Base-by-base conservation (phyloP, 2,329 filamentous ascomycete species). In the Stagonosporopsis rhizophila region DNA sequence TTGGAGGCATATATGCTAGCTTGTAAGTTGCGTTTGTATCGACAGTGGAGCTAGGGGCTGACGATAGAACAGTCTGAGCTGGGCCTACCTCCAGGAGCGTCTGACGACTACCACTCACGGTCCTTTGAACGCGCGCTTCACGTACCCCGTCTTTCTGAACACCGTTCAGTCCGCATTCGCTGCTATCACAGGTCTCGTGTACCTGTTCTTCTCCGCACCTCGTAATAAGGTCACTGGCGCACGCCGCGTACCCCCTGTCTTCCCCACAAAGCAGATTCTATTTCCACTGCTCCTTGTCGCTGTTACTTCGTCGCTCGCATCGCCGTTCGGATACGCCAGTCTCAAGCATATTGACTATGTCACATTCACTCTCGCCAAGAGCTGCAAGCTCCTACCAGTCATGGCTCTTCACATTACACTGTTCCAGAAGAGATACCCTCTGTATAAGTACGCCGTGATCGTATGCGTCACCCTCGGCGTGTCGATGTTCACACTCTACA, bases 361-460 rank as follows among this genome's bases (percentile, higher is more conserved):
- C 71, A 97, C 95, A 27, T 98, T 96, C 79, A 91, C 97, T 66
- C 89, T 99, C 38, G 94, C 95, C 67, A 98, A 99, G 80, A 93
- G 89, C 68, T 99, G 95, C 88, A 99, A 99, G 81, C 85, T 99
- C 19, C 87, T 99, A n/a, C 95, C 95, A 2, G 95, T 99, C 71
- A 98, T 99, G 95, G 88, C 95, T 70, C 84, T 99, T 37, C 94
- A 99, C 80, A 86, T 98, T 71, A 94, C 92, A 40, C 79, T 99
- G 42, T 99, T 97, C 82, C 88, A 89, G 58, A 90, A 89, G 71
- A 84, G 88, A 44, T 99, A 97, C 77, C 94, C 95, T 1, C 82
- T 96, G 41, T 96, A 96, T 83, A 99, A 99, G 80, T 99, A 99
- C 80, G 84, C 90, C 38, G 95, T 99, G 56, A 92, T 99, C 6